These are phyloP conservation scores for Phylloboletellus chloephorus DNA, from an alignment of 1,284 basidiomycete species.

Conservation along the genomic window DNA sequence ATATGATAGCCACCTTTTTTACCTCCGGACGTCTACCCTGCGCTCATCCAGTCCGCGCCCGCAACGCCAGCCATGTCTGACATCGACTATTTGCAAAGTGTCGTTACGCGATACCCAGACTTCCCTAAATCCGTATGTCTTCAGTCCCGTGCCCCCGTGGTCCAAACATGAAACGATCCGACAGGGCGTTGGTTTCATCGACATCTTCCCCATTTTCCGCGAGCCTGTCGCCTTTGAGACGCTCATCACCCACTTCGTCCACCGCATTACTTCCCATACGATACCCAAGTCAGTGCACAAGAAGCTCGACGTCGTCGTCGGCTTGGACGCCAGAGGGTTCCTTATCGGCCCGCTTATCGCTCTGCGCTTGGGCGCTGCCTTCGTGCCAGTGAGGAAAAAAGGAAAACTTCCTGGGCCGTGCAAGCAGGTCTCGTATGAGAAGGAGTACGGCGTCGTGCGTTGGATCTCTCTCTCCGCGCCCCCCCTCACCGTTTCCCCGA, in stretches of 20 bases:
- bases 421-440: constrained; percentile 75
- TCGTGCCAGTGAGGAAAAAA: constrained; percentile 92
- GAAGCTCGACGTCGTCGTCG: constrained; percentile 93
- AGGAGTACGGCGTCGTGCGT: constrained; percentile 88
- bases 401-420: constrained; percentile 93
- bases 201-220: constrained; percentile 87
- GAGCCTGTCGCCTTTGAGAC: constrained; percentile 84
- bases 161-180: neutral
- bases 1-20: no score
- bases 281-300: constrained; percentile 54
- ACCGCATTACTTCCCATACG: constrained; percentile 80
- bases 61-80: constrained; percentile 57
- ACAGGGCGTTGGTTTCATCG: constrained; percentile 77
- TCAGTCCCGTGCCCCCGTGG: neutral
- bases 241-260: constrained; percentile 85
- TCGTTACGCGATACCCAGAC: constrained; percentile 67
- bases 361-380: constrained; percentile 86
- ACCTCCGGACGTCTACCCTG: no score
- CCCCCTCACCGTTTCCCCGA: constrained; percentile 5
- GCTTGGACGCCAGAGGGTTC: constrained; percentile 95
- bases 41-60: neutral
- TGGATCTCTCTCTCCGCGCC: neutral
- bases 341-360: constrained; percentile 92
- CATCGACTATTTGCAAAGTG: constrained; percentile 64
- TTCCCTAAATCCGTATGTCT: constrained; percentile 80